Conservation (phyloP, 179 eudicot species). For the Corrigiola litoralis region DNA sequence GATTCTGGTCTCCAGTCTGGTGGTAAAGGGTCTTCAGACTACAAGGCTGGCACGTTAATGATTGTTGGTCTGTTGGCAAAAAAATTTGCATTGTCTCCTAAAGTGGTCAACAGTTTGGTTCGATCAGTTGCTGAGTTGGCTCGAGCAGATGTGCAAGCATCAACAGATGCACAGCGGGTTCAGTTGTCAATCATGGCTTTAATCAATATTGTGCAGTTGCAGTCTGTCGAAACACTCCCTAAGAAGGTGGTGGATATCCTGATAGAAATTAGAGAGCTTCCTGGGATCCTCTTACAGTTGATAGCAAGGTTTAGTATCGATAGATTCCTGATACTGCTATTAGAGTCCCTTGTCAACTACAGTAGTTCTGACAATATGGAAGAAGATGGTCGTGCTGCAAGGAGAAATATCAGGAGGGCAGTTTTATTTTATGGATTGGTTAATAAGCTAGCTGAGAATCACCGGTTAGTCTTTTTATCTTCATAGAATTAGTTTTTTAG, state of each 20-base stretch:
- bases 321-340: constrained; percentile 52
- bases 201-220: constrained; percentile 73
- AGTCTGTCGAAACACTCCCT: constrained; percentile 61
- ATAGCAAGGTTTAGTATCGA: constrained; percentile 71
- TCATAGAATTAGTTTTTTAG: background rate
- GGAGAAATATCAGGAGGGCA: constrained; percentile 44
- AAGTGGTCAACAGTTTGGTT: constrained; percentile 58
- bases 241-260: constrained; percentile 67
- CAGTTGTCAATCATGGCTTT: constrained; percentile 64
- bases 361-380: constrained; percentile 50
- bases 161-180: constrained; percentile 55
- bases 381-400: constrained; percentile 30
- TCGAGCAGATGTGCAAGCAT: constrained; percentile 47
- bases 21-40: constrained; percentile 48
- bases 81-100: constrained; percentile 55
- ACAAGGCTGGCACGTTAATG: constrained; percentile 87
- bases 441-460: constrained; percentile 74
- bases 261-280: constrained; percentile 54
- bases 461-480: constrained; percentile 48
- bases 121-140: constrained; percentile 58
- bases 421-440: constrained; percentile 75
- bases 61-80: constrained; percentile 64
- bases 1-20: constrained; percentile 58
- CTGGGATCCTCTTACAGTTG: constrained; percentile 54
- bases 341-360: constrained; percentile 64